Conservation (phyloP, 345 rosid species). For the Aurinia saxatilis region DNA sequence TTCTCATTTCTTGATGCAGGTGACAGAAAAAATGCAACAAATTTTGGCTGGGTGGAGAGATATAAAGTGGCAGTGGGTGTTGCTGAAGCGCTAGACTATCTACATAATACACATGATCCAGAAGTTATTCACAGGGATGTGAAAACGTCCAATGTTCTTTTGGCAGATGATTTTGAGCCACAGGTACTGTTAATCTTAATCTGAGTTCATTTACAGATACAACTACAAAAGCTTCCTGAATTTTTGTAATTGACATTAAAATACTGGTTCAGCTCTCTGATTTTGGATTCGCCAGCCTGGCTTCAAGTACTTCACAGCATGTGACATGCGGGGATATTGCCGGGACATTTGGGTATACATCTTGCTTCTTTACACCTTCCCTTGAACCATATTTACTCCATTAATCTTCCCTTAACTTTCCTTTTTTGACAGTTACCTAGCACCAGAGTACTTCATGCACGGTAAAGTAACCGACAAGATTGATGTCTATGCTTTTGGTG, state of each 20-base stretch:
- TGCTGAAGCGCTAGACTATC: slow-evolving; percentile 84
- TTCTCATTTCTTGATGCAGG: slow-evolving; percentile 38
- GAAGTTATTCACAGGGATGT: slow-evolving; percentile 90
- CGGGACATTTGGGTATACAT: slow-evolving; percentile 86
- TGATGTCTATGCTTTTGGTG: slow-evolving; percentile 94
- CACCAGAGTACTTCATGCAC: slow-evolving; percentile 94
- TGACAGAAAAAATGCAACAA: slow-evolving; percentile 40
- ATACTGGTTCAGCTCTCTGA: slow-evolving; percentile 71
- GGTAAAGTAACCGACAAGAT: slow-evolving; percentile 90
- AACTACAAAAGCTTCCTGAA: neutral
- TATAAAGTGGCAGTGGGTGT: slow-evolving; percentile 81
- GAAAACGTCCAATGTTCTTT: slow-evolving; percentile 89
- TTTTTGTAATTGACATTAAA: slow-evolving; percentile 18
- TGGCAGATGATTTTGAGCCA: slow-evolving; percentile 92
- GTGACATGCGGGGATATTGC: slow-evolving; percentile 53
- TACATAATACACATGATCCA: slow-evolving; percentile 60
- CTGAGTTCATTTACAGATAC: slow-evolving; percentile 3
- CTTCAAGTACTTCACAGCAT: slow-evolving; percentile 43
- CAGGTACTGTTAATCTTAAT: slow-evolving; percentile 37
- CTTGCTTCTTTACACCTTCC: neutral
- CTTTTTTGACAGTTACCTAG: slow-evolving; percentile 66
- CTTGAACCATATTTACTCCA: neutral
- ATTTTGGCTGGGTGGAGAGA: slow-evolving; percentile 81
- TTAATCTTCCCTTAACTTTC: neutral
- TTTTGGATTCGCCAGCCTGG: slow-evolving; percentile 85